phyloP scores from a whole-genome alignment of 805 yeast species.

The Starmera dryadoides region DNA sequence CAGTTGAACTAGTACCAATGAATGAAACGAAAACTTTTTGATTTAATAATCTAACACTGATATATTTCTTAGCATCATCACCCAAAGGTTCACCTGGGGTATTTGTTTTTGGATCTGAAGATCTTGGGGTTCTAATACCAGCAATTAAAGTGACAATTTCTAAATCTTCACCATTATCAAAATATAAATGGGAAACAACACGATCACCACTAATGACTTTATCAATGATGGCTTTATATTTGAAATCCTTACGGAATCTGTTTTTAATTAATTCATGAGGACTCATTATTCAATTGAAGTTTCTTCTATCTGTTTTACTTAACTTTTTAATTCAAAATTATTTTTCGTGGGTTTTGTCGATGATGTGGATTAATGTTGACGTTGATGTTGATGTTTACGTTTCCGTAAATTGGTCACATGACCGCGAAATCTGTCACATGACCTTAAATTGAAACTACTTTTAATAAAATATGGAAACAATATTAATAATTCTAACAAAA shows the following conservation, averaged over 20 bases:
- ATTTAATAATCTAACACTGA: slow-evolving; percentile 56
- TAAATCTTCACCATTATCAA: slow-evolving; percentile 43
- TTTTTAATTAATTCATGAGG: slow-evolving; percentile 14
- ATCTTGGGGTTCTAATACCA: slow-evolving; percentile 68
- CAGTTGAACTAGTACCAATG: slow-evolving; percentile 55
- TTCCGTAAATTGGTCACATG: no score
- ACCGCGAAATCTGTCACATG: no score
- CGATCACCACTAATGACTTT: slow-evolving; percentile 76
- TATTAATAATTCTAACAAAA: no score
- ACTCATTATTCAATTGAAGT: neutral
- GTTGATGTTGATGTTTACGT: no score
- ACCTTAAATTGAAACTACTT: no score
- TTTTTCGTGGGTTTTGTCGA: neutral
- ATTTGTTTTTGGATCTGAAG: slow-evolving; percentile 35
- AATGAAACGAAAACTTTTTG: slow-evolving; percentile 50
- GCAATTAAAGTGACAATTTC: slow-evolving; percentile 59
- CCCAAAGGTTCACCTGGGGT: slow-evolving; percentile 51
- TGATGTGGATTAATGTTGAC: no score
- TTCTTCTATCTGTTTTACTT: neutral
- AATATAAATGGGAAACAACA: slow-evolving; percentile 48
- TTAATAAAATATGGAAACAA: no score
- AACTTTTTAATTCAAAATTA: no score
- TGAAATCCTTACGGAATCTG: slow-evolving; percentile 18
- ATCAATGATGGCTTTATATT: slow-evolving; percentile 52
- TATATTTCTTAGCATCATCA: slow-evolving; percentile 56